These are phyloP conservation scores for Fusarium drepaniforme DNA, from an alignment of 2,329 filamentous ascomycete species.

Conservation along the genomic window DNA sequence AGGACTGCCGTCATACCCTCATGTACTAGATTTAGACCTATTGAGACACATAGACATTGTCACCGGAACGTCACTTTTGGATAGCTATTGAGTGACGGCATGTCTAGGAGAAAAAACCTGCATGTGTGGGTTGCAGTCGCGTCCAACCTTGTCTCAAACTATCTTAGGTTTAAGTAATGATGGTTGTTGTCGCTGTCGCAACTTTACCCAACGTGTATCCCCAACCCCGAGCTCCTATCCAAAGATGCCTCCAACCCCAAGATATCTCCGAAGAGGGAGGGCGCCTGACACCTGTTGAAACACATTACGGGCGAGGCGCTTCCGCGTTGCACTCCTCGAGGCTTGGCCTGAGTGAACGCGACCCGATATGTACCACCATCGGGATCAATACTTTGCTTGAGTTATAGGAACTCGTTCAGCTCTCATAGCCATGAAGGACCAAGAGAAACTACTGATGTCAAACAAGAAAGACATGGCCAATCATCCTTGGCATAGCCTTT, in stretches of 20 bases:
- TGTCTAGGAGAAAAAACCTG: neutral
- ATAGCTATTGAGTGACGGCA: too few relatives aligned
- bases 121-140: neutral
- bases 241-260: slow-evolving; percentile 78
- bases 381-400: neutral
- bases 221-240: slow-evolving; percentile 77
- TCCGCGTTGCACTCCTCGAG: slow-evolving; percentile 48
- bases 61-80: neutral
- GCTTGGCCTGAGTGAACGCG: slow-evolving; percentile 66
- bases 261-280: slow-evolving; percentile 81
- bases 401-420: neutral
- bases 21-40: neutral
- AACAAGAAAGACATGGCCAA: neutral
- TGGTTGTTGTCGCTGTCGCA: slow-evolving; percentile 7
- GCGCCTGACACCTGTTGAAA: slow-evolving; percentile 65
- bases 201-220: neutral
- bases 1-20: neutral
- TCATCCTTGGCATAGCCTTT: neutral
- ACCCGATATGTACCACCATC: slow-evolving; percentile 65
- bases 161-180: neutral
- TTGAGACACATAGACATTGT: neutral
- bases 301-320: slow-evolving; percentile 46
- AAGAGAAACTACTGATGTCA: too few relatives aligned
- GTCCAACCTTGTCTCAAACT: neutral
- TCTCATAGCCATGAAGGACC: neutral